These are phyloP conservation scores for Paraconiothyrium sp. DNA, from an alignment of 2,329 filamentous ascomycete species.

Conservation along the genomic window DNA sequence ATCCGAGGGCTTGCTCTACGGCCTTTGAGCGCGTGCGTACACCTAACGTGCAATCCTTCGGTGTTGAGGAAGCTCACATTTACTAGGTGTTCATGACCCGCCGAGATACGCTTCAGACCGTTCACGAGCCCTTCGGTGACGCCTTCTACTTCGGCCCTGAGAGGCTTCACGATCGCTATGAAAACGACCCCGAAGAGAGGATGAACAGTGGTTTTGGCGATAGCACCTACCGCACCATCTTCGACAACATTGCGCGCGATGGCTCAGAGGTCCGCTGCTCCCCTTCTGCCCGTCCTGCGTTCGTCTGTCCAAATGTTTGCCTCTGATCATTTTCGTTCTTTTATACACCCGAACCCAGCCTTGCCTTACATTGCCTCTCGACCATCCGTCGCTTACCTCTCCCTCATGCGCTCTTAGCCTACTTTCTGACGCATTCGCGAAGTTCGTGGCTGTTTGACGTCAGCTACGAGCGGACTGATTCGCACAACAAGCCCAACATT, in stretches of 20 bases:
- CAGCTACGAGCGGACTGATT: conserved; percentile 28
- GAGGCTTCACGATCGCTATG: conserved; percentile 80
- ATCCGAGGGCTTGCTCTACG: conserved; percentile 94
- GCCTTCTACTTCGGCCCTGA: conserved; percentile 97
- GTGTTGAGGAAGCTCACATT: conserved; percentile 21
- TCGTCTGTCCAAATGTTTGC: conserved; percentile 6
- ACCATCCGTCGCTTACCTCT: conserved; percentile 26
- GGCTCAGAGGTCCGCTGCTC: conserved; percentile 72
- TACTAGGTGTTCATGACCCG: conserved; percentile 89
- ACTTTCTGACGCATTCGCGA: conserved; percentile 28
- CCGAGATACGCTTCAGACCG: conserved; percentile 78
- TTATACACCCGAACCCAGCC: conserved; percentile 21
- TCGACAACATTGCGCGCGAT: conserved; percentile 78
- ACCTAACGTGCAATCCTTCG: conserved; percentile 11
- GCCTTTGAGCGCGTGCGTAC: conserved; percentile 87
- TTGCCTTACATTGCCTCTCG: conserved; percentile 17
- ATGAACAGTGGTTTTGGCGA: conserved; percentile 71
- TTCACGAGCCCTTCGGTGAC: conserved; percentile 97
- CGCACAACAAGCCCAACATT: conserved; percentile 16
- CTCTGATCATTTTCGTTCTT: conserved; percentile 19
- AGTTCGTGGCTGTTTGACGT: conserved; percentile 33
- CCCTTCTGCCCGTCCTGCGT: conserved; percentile 17
- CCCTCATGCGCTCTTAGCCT: conserved; percentile 21
- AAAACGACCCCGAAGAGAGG: conserved; percentile 68
- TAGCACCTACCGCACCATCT: conserved; percentile 78